A percentile compares a stretch with the other conserved stretches of the same genome.
phyloP scores from a whole-genome alignment of 179 eudicot species.

The Amaranthus tricolor region DNA sequence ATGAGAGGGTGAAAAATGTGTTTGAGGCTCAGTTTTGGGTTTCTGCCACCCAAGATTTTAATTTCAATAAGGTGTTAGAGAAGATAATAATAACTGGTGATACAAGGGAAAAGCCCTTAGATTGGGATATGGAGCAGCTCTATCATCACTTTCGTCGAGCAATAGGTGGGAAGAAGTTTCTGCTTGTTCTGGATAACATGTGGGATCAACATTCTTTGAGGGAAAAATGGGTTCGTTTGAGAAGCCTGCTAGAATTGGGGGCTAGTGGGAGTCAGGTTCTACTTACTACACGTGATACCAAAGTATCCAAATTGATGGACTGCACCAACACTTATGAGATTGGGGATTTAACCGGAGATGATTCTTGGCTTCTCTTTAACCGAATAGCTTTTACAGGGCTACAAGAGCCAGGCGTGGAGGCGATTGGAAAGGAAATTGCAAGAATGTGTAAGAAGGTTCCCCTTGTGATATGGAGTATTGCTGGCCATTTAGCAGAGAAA shows the following conservation, averaged over 20 bases:
- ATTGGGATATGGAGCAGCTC: background rate
- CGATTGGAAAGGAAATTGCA: constrained; percentile 7
- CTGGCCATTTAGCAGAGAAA: constrained; percentile 5
- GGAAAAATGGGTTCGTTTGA: background rate
- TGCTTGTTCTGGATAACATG: constrained; percentile 17
- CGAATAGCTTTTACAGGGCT: background rate
- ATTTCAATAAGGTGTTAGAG: background rate
- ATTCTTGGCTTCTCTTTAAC: constrained; percentile 15
- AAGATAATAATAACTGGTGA: constrained; percentile 7
- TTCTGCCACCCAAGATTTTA: background rate
- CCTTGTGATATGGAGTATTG: constrained; percentile 15
- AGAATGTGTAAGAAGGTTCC: constrained; percentile 10
- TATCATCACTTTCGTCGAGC: background rate
- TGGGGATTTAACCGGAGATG: constrained; percentile 1
- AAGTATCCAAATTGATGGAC: background rate
- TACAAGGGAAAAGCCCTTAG: background rate
- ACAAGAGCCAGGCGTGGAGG: constrained; percentile 8
- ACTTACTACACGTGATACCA: constrained; percentile 15
- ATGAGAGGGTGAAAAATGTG: constrained; percentile 4
- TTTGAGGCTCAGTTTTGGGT: constrained; percentile 21
- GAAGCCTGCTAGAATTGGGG: background rate
- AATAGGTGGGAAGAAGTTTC: constrained; percentile 6
- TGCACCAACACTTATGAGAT: background rate
- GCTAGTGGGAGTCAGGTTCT: constrained; percentile 12
- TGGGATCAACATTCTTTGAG: constrained; percentile 15